Conservation (phyloP, 75 land plant species). For the Isoetes taiwanensis region DNA sequence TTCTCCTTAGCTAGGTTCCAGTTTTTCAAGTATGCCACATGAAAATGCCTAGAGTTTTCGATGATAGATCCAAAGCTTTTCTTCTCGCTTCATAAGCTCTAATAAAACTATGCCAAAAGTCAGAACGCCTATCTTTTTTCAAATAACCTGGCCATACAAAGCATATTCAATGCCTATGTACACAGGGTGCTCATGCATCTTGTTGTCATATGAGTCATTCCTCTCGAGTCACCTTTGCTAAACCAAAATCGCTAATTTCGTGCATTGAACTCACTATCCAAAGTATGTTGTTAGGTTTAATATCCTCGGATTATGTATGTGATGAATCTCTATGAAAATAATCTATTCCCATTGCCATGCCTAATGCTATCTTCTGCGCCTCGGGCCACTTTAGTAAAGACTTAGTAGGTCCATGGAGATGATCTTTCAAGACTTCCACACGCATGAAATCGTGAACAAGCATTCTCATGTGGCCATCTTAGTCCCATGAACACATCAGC, state of each 20-base stretch:
- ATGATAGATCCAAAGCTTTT: neutral
- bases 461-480: too few relatives aligned
- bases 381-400: neutral
- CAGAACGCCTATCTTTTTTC: neutral
- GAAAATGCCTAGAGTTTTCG: neutral
- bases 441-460: slow-evolving; percentile 4
- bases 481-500: too few relatives aligned
- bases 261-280: neutral
- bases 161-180: slow-evolving; percentile 4
- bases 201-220: neutral
- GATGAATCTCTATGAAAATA: neutral
- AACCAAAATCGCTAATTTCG: neutral
- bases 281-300: neutral
- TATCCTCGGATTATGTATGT: neutral
- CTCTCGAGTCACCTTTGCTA: neutral
- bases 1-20: neutral
- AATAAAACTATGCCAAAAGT: neutral
- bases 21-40: neutral
- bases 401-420: neutral
- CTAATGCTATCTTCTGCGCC: neutral
- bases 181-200: neutral
- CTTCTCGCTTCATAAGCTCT: slow-evolving; percentile 2
- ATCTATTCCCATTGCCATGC: slow-evolving; percentile 1
- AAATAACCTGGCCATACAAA: slow-evolving; percentile 1
- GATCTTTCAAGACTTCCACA: neutral